Percentiles rank a stretch among this genome's conserved stretches.
Conservation (phyloP, 2,329 filamentous ascomycete species). For the Xylariaceae sp. region DNA sequence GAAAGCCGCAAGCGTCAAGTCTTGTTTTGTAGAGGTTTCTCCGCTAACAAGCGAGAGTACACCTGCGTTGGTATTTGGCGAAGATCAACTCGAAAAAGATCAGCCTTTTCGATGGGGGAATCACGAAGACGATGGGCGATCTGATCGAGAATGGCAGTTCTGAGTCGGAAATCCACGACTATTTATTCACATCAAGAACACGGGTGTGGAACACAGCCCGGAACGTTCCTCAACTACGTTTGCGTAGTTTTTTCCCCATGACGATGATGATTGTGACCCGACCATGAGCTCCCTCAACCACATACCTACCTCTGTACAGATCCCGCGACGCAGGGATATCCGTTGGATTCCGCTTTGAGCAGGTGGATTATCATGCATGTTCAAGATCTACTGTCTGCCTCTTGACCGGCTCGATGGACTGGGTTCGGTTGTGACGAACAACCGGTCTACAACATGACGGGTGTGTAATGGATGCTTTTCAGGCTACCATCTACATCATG, state of each 20-base stretch:
- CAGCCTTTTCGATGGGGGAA: neutral
- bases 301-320: neutral
- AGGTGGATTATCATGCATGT: conserved; percentile 13
- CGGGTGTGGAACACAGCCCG: neutral
- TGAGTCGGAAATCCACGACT: conserved; percentile 2
- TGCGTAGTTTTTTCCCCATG: neutral
- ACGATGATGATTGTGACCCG: conserved; percentile 1
- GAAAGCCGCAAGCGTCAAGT: neutral
- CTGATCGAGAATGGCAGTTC: neutral
- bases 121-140: conserved; percentile 1
- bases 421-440: neutral
- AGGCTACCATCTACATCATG: neutral
- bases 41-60: conserved; percentile 2
- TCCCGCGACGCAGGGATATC: conserved; percentile 10
- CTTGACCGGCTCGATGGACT: conserved; percentile 11
- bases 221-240: conserved; percentile 1
- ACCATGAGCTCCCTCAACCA: conserved; percentile 9
- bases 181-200: conserved; percentile 13
- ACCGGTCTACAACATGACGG: conserved; percentile 10
- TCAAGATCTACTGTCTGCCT: conserved; percentile 10
- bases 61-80: conserved; percentile 3
- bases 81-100: neutral
- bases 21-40: neutral
- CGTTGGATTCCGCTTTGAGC: conserved; percentile 3
- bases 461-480: conserved; percentile 7